Percentiles rank a stretch among this genome's conserved stretches.
Evolutionary conservation across 2,329 filamentous ascomycete genomes (phyloP).

Genomic region (Elsinoe batatas): DNA sequence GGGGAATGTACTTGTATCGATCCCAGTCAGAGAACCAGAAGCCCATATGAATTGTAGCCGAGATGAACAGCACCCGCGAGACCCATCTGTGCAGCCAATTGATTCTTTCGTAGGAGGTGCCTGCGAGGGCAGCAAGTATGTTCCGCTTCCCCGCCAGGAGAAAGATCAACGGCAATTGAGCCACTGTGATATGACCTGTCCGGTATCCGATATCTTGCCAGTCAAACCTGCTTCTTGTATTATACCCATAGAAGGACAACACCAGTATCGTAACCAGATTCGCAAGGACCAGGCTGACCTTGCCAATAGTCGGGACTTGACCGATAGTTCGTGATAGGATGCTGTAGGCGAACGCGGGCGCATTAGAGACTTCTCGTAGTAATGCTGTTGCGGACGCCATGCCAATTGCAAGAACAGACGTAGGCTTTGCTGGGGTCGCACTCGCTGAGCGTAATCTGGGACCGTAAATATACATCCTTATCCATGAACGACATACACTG

Average conservation of each 20-base stretch:
- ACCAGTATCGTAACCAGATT: slow-evolving; percentile 45
- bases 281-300: slow-evolving; percentile 30
- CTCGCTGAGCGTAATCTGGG: slow-evolving; percentile 37
- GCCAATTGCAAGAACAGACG: slow-evolving; percentile 35
- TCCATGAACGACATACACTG: slow-evolving; percentile 10
- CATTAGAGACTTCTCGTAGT: slow-evolving; percentile 44
- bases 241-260: slow-evolving; percentile 46
- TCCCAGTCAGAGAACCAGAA: slow-evolving; percentile 59
- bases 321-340: not conserved
- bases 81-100: slow-evolving; percentile 69
- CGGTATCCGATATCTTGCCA: slow-evolving; percentile 50
- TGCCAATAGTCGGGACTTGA: slow-evolving; percentile 31
- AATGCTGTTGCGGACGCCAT: slow-evolving; percentile 47
- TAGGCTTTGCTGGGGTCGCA: slow-evolving; percentile 44
- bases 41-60: slow-evolving; percentile 58
- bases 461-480: not conserved
- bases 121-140: slow-evolving; percentile 51
- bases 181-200: slow-evolving; percentile 43
- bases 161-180: slow-evolving; percentile 47
- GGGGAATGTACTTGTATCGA: slow-evolving; percentile 47
- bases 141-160: slow-evolving; percentile 48
- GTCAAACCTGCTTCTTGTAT: slow-evolving; percentile 39
- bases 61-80: slow-evolving; percentile 58
- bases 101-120: slow-evolving; percentile 56
- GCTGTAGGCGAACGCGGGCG: slow-evolving; percentile 22